Evolutionary conservation across 169 alveolate genomes (phyloP).

Genomic region (Plasmodium gaboni): DNA sequence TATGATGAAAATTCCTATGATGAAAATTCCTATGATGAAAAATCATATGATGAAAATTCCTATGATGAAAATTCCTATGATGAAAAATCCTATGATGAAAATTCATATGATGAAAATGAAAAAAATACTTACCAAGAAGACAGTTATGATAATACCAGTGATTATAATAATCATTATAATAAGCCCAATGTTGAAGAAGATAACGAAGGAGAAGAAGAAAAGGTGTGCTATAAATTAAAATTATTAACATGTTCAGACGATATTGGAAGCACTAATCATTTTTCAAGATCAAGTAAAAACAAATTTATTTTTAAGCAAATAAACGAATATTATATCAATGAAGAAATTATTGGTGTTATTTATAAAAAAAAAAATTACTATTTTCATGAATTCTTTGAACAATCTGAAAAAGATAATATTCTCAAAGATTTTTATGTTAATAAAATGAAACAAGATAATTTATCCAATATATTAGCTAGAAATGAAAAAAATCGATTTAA

Average conservation of each 20-base stretch:
- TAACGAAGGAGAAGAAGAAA: not conserved
- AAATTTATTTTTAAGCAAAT: slow-evolving; percentile 35
- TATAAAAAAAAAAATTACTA: slow-evolving; percentile 62
- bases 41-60: not conserved
- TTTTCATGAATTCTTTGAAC: slow-evolving; percentile 63
- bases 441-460: slow-evolving; percentile 1
- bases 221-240: slow-evolving; percentile 26
- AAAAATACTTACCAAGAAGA: not conserved
- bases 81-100: not conserved
- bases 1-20: not conserved
- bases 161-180: not conserved
- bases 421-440: slow-evolving; percentile 43
- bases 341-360: slow-evolving; percentile 47
- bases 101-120: not conserved
- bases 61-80: not conserved
- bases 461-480: not conserved
- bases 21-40: not conserved
- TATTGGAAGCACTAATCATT: not conserved
- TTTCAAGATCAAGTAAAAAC: not conserved
- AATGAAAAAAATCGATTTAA: slow-evolving; percentile 8
- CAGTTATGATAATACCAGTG: not conserved
- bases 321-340: slow-evolving; percentile 68
- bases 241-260: slow-evolving; percentile 53
- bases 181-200: not conserved
- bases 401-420: slow-evolving; percentile 30